These are phyloP conservation scores for Malus hybrid DNA, from an alignment of 331 rosid genomes.

Conservation along the genomic window DNA sequence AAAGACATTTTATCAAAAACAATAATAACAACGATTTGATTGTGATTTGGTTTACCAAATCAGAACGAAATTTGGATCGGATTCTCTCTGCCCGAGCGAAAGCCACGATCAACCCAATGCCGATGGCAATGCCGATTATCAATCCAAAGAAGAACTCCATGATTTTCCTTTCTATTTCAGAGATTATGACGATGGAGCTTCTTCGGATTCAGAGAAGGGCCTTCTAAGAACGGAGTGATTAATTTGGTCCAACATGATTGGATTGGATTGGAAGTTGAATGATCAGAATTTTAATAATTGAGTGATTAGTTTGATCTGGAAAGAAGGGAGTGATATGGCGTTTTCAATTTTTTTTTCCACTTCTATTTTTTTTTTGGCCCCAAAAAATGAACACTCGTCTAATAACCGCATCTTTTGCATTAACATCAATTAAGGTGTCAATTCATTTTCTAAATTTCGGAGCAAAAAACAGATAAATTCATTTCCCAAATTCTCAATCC, in stretches of 20 bases:
- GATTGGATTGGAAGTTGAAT: neutral
- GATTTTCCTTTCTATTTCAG: neutral
- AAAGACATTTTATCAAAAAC: too few relatives aligned
- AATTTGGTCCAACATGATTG: neutral
- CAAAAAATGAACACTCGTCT: neutral
- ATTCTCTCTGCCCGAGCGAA: constrained; percentile 43
- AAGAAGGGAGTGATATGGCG: constrained; percentile 16
- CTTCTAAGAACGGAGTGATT: constrained; percentile 5
- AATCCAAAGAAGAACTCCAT: constrained; percentile 49
- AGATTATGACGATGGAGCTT: neutral
- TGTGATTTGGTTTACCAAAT: constrained; percentile 39
- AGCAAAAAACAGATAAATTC: too few relatives aligned
- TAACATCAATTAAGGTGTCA: neutral
- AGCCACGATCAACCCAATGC: constrained; percentile 51
- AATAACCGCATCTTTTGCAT: neutral
- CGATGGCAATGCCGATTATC: constrained; percentile 58
- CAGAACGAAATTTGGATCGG: constrained; percentile 68
- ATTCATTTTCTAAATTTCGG: too few relatives aligned
- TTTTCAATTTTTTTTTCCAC: neutral
- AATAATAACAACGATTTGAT: neutral
- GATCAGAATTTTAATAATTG: neutral
- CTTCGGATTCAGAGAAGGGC: neutral
- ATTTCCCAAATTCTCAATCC: neutral
- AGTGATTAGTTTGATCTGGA: neutral
- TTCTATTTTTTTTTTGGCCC: too few relatives aligned